Evolutionary conservation across 768 basidiomycete species (phyloP).

Genomic region (Lactarius hatsudake): DNA sequence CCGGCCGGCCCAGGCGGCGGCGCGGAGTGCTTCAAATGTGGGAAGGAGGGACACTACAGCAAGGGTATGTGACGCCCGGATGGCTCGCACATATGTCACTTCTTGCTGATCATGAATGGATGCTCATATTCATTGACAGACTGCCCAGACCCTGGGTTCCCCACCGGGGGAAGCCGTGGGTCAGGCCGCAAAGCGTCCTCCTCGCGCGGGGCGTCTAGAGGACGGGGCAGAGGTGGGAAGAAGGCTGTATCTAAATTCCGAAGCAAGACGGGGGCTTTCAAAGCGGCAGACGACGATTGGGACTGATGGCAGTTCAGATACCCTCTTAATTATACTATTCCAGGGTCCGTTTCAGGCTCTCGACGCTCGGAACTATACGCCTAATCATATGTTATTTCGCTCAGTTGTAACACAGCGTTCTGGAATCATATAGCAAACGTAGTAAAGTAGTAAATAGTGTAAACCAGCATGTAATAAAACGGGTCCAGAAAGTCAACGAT

Average conservation of each 20-base stretch:
- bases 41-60: slow-evolving; percentile 24
- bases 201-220: slow-evolving; percentile 21
- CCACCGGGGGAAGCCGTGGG: slow-evolving; percentile 11
- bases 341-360: background rate
- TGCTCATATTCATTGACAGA: slow-evolving; percentile 11
- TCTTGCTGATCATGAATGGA: background rate
- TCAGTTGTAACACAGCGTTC: background rate
- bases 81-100: background rate
- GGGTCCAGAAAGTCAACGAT: background rate
- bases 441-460: background rate
- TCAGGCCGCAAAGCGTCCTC: slow-evolving; percentile 17
- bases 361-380: background rate
- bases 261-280: slow-evolving; percentile 22
- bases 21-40: slow-evolving; percentile 29
- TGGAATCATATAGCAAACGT: background rate
- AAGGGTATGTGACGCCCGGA: slow-evolving; percentile 19
- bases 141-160: slow-evolving; percentile 24
- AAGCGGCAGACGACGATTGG: slow-evolving; percentile 21
- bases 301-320: background rate
- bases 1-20: slow-evolving; percentile 1
- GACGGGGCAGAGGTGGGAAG: slow-evolving; percentile 23
- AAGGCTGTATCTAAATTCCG: slow-evolving; percentile 19
- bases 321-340: background rate
- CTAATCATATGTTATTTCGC: background rate
- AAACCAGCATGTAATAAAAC: background rate